Evolutionary conservation across 2,329 filamentous ascomycete genomes (phyloP).

Genomic region (Fusarium austroafricanum): DNA sequence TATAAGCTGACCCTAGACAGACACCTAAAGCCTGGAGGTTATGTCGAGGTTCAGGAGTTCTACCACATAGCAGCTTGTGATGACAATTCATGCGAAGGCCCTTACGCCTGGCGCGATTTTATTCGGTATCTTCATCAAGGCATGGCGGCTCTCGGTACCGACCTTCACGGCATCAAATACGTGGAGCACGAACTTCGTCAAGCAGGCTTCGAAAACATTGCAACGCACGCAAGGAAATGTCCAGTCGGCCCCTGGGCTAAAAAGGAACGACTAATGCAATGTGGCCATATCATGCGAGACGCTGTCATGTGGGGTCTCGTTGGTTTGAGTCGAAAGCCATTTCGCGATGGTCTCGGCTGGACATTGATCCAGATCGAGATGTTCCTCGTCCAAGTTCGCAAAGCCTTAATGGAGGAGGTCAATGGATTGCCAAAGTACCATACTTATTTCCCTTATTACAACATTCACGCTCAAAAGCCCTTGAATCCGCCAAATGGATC

Average conservation of each 20-base stretch:
- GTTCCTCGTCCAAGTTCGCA: constrained; percentile 57
- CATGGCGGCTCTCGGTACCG: constrained; percentile 55
- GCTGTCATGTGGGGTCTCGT: constrained; percentile 55
- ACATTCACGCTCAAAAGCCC: constrained; percentile 55
- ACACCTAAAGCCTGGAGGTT: constrained; percentile 64
- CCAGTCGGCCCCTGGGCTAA: constrained; percentile 63
- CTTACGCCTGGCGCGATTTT: constrained; percentile 62
- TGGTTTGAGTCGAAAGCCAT: constrained; percentile 53
- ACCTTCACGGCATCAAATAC: constrained; percentile 55
- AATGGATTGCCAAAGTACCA: constrained; percentile 52
- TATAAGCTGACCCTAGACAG: constrained; percentile 43
- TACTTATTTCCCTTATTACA: constrained; percentile 56
- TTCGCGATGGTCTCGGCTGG: constrained; percentile 56
- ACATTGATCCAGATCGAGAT: constrained; percentile 57
- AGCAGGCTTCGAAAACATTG: constrained; percentile 58
- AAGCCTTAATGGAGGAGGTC: constrained; percentile 51
- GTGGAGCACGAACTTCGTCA: constrained; percentile 52
- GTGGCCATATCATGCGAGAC: constrained; percentile 59
- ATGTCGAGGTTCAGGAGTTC: constrained; percentile 63
- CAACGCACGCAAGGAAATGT: constrained; percentile 58
- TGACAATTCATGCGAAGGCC: constrained; percentile 57
- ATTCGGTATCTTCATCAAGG: constrained; percentile 55
- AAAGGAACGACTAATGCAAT: constrained; percentile 56
- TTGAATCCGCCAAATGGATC: constrained; percentile 4
- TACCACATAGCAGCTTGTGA: constrained; percentile 57